Evolutionary conservation across 2,329 filamentous ascomycete genomes (phyloP).

Genomic region (Pseudogymnoascus sp.): DNA sequence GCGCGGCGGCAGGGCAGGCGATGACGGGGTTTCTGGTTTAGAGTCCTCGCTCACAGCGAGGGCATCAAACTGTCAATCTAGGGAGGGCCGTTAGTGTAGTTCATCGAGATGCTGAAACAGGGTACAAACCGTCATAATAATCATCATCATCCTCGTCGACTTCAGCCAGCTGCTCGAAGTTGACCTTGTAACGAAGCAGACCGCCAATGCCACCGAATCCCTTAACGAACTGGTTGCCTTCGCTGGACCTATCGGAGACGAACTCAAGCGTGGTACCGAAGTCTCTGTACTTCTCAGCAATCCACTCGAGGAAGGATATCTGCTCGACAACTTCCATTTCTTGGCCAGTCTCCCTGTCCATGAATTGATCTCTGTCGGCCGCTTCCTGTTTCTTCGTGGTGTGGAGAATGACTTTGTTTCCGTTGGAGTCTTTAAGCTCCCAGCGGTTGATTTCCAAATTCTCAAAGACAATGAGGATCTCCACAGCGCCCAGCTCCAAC

Average conservation of each 20-base stretch:
- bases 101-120: background rate
- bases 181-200: conserved; percentile 97
- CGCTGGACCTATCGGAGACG: conserved; percentile 92
- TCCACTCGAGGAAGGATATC: conserved; percentile 96
- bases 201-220: conserved; percentile 98
- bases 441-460: conserved; percentile 93
- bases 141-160: conserved; percentile 87
- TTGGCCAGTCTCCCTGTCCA: conserved; percentile 90
- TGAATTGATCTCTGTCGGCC: conserved; percentile 70
- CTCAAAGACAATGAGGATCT: conserved; percentile 93
- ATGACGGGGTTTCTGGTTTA: conserved; percentile 52
- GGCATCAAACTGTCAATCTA: conserved; percentile 85
- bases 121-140: conserved; percentile 64
- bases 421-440: conserved; percentile 73
- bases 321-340: conserved; percentile 93
- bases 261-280: conserved; percentile 95
- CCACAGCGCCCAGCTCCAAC: conserved; percentile 87
- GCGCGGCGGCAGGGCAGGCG: conserved; percentile 36
- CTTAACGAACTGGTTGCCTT: conserved; percentile 99
- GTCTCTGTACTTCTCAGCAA: conserved; percentile 96
- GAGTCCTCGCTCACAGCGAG: conserved; percentile 83
- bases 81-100: conserved; percentile 12
- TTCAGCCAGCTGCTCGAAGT: conserved; percentile 97
- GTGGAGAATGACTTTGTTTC: conserved; percentile 69
- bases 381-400: conserved; percentile 80